Percentiles rank a stretch among this genome's conserved stretches.
Evolutionary conservation across 371 early-diverging fungal genomes (phyloP).

Genomic region (Phascolomyces articulosus): DNA sequence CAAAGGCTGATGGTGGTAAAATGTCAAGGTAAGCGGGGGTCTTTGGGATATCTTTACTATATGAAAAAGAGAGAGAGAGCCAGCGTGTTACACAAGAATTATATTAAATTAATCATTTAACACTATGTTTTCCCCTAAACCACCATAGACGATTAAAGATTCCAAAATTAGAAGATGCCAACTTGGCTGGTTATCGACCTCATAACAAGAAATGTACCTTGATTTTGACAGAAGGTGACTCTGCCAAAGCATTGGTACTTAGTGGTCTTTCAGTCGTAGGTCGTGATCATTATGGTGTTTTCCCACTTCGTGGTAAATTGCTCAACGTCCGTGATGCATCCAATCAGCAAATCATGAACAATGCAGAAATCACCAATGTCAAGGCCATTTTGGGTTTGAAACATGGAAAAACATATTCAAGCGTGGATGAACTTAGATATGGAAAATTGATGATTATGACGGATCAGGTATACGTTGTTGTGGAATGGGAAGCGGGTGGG

Average conservation of each 20-base stretch:
- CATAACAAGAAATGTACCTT: slow-evolving; percentile 90
- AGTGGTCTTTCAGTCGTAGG: slow-evolving; percentile 95
- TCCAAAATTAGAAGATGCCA: slow-evolving; percentile 98
- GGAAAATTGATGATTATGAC: slow-evolving; percentile 99
- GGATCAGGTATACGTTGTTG: slow-evolving; percentile 95
- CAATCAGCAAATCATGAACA: slow-evolving; percentile 78
- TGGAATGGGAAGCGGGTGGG: no score
- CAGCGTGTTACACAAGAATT: not conserved
- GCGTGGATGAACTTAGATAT: slow-evolving; percentile 86
- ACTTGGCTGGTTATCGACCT: slow-evolving; percentile 87
- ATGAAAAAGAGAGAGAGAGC: no score
- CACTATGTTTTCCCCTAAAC: no score
- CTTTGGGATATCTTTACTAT: not conserved
- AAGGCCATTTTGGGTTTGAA: slow-evolving; percentile 98
- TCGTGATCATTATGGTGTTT: slow-evolving; percentile 97
- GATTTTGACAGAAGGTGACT: slow-evolving; percentile 99
- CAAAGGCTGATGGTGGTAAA: slow-evolving; percentile 92
- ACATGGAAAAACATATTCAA: slow-evolving; percentile 85
- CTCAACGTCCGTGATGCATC: slow-evolving; percentile 98
- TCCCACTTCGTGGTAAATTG: slow-evolving; percentile 98
- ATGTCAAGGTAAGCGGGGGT: slow-evolving; percentile 35
- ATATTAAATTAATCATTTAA: not conserved
- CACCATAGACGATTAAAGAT: slow-evolving; percentile 79
- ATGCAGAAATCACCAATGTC: slow-evolving; percentile 91
- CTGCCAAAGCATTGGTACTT: slow-evolving; percentile 98